These are phyloP conservation scores for Aspergillus awamori DNA, from an alignment of 2,329 filamentous ascomycete genomes.

Conservation along the genomic window DNA sequence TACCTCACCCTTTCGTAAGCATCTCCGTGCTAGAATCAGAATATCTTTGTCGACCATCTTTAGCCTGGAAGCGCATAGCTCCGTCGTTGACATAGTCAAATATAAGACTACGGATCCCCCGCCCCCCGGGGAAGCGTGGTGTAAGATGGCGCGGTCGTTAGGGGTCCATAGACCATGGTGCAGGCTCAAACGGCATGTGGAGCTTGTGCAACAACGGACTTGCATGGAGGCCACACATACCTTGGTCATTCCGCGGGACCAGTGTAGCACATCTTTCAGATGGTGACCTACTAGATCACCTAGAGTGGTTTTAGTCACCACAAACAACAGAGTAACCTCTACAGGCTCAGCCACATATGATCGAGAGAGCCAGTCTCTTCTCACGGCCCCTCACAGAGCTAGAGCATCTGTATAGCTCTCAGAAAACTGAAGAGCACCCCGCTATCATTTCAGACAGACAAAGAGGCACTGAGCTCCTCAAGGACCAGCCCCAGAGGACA, in stretches of 20 bases:
- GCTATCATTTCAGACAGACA: not conserved
- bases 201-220: not conserved
- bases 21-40: not conserved
- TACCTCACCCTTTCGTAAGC: not conserved
- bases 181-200: not conserved
- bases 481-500: not conserved
- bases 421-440: not conserved
- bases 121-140: not conserved
- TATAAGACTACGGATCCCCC: too few species aligned
- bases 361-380: too few species aligned
- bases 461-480: not conserved
- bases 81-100: not conserved
- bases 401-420: not conserved
- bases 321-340: too few species aligned
- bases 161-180: not conserved
- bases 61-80: not conserved
- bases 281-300: not conserved
- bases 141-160: not conserved
- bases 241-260: not conserved
- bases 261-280: not conserved
- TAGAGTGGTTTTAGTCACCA: too few species aligned
- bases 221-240: not conserved
- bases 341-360: too few species aligned
- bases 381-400: too few species aligned
- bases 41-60: not conserved